These are phyloP conservation scores for Sclerotinia spermophila DNA, from an alignment of 2,329 filamentous ascomycete genomes.

Conservation along the genomic window DNA sequence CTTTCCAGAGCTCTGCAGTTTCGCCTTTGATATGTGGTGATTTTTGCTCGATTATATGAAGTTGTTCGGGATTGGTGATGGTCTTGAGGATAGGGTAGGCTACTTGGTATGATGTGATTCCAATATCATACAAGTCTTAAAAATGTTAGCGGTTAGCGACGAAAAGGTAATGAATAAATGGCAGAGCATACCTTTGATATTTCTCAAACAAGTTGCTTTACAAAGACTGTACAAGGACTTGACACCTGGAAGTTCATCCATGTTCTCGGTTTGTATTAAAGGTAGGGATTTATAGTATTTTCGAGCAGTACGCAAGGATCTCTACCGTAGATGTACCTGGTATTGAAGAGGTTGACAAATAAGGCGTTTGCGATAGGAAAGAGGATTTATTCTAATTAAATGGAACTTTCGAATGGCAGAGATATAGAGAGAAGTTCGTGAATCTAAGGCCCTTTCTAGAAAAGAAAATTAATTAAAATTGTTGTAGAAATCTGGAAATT, in stretches of 20 bases:
- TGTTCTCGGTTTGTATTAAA: background rate
- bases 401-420: background rate
- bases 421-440: background rate
- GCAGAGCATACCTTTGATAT: conserved; percentile 42
- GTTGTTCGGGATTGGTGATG: conserved; percentile 69
- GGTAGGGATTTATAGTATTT: background rate
- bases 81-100: conserved; percentile 66
- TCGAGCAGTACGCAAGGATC: background rate
- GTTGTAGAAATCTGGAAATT: background rate
- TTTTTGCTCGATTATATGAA: conserved; percentile 68
- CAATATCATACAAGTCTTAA: conserved; percentile 64
- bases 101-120: conserved; percentile 64
- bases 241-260: background rate
- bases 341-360: background rate
- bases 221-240: conserved; percentile 52
- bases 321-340: background rate
- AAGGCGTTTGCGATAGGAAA: background rate
- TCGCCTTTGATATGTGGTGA: conserved; percentile 72
- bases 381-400: background rate
- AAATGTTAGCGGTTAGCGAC: background rate
- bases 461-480: background rate
- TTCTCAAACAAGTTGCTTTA: conserved; percentile 49
- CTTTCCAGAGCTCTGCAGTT: conserved; percentile 70
- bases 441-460: background rate
- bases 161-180: conserved; percentile 11